phyloP scores from a whole-genome alignment of 2,329 filamentous ascomycete genomes.

The Cladosporium velox region DNA sequence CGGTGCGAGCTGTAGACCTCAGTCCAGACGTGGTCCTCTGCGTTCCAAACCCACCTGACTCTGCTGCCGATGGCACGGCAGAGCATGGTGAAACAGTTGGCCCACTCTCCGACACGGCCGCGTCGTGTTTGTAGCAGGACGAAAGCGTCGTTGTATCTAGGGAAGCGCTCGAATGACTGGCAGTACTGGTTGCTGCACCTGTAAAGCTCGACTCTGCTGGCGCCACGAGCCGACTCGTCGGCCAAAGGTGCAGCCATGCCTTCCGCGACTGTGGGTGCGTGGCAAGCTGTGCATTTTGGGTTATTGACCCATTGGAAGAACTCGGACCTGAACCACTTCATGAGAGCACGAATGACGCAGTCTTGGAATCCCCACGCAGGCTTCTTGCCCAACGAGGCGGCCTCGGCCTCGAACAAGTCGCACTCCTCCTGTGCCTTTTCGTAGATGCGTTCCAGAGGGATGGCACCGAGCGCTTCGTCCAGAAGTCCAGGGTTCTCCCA shows the following conservation, averaged over 20 bases:
- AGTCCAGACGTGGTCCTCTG: slow-evolving; percentile 96
- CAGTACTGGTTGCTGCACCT: slow-evolving; percentile 77
- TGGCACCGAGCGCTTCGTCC: slow-evolving; percentile 83
- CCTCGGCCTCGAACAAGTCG: slow-evolving; percentile 83
- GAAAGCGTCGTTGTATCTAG: slow-evolving; percentile 94
- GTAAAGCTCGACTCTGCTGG: slow-evolving; percentile 85
- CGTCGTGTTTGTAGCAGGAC: slow-evolving; percentile 81
- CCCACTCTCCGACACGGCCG: slow-evolving; percentile 92
- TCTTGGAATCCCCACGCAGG: slow-evolving; percentile 97
- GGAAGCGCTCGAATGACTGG: slow-evolving; percentile 81
- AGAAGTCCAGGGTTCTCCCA: slow-evolving; percentile 95
- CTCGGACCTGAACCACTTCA: slow-evolving; percentile 93
- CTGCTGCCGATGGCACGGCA: slow-evolving; percentile 88
- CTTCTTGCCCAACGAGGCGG: slow-evolving; percentile 76
- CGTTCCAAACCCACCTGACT: slow-evolving; percentile 97
- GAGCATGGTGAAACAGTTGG: slow-evolving; percentile 98
- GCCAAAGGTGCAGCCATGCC: slow-evolving; percentile 83
- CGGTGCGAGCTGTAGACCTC: slow-evolving; percentile 95
- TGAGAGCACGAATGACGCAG: slow-evolving; percentile 84
- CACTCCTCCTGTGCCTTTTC: slow-evolving; percentile 90
- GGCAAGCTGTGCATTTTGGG: slow-evolving; percentile 78
- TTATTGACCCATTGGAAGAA: slow-evolving; percentile 99
- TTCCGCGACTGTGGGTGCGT: slow-evolving; percentile 77
- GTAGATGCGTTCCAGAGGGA: slow-evolving; percentile 90
- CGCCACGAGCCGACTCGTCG: slow-evolving; percentile 86